A percentile compares a stretch with the other conserved stretches of the same genome.
Evolutionary conservation across 2,329 filamentous ascomycete genomes (phyloP).

Genomic region (Penicillium sp.): DNA sequence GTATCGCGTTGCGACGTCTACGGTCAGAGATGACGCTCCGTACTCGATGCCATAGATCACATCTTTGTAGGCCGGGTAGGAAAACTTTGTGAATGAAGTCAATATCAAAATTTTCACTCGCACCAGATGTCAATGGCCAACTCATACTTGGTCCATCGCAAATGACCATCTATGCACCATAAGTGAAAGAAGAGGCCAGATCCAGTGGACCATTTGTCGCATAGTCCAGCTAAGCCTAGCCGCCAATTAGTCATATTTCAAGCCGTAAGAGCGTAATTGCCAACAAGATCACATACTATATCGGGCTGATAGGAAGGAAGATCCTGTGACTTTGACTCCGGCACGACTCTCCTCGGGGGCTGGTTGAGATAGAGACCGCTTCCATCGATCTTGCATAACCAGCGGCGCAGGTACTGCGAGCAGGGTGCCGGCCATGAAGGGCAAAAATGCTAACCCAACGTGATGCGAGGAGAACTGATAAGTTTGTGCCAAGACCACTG

Average conservation of each 20-base stretch:
- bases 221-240: conserved; percentile 1
- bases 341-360: conserved; percentile 5
- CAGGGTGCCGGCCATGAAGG: conserved; percentile 6
- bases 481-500: neutral
- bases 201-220: neutral
- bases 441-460: conserved; percentile 6
- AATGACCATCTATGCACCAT: neutral
- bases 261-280: neutral
- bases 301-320: conserved; percentile 4
- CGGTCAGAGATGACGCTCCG: conserved; percentile 5
- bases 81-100: neutral
- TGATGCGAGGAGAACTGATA: conserved; percentile 7
- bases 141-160: neutral
- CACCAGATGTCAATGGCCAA: neutral
- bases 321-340: conserved; percentile 6
- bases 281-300: conserved; percentile 5
- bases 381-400: neutral
- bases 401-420: conserved; percentile 4
- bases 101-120: neutral
- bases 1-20: conserved; percentile 6
- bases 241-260: neutral
- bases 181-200: neutral
- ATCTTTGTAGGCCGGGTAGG: conserved; percentile 7
- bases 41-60: conserved; percentile 4
- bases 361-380: neutral